Base-by-base conservation (phyloP, 768 basidiomycete species). In the Mycena leptocephala region DNA sequence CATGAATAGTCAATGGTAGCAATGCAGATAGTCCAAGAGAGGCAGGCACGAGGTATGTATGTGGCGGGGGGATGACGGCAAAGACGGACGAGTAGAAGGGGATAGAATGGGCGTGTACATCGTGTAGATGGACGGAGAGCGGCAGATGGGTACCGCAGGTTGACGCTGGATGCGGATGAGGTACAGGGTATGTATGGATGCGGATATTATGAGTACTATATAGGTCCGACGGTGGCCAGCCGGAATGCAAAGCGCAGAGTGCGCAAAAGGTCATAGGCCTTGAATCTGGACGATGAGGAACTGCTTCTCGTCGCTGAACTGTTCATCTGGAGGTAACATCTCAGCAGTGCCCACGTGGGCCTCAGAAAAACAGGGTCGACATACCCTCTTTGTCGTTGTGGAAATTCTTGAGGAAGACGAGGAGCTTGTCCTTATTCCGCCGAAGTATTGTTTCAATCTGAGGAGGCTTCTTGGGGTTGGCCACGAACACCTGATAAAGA, bases 391-490 rank as follows among this genome's bases (percentile, higher is more conserved):
- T 98, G 85, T 99, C 98, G 81, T 98, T 99, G 83, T 99, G 98
- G 89, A 99, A 99, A 66, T 90, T 91, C 84, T 95, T 95, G 76
- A 99, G 87, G 88, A 99, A 99, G 22, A 87, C 87, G 64, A 99
- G 86, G 16, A 99, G 88, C 82, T 98, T 98, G 24, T 98, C 97
- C 90, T 96, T 97, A 86, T 99, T 99, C 79, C 98, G 86, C 74
- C 95, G 89, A 16, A 99, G 89, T 75, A 99, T 99, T 46, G 85
- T 86, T 81, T 97, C 97, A 75, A 99, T 98, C 82, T 97, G 95
- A 48, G 96, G 93, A 7, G 98, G 98, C 83, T 99, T 99, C 93
- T 98, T 98, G 33, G 98, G 98, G 83, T 99, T 99, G 43, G 98
- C 98, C 48, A 99, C 98, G 81, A 99, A 99, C 18, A 99, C 96